These are phyloP conservation scores for Penicillium concentricum DNA, from an alignment of 2,329 filamentous ascomycete genomes.

Conservation along the genomic window DNA sequence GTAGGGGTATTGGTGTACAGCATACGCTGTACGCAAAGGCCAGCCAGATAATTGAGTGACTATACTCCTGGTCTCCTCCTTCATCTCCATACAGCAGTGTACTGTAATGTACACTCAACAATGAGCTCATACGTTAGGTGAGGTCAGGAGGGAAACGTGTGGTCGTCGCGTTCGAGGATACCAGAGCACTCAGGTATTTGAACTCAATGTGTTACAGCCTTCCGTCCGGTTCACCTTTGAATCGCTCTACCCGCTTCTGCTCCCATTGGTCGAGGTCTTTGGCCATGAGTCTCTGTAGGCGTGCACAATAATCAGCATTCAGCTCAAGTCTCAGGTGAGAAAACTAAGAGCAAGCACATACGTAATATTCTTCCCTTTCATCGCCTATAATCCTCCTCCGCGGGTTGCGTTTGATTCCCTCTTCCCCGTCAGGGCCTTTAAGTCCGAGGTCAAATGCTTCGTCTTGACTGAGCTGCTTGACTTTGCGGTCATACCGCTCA, in stretches of 20 bases:
- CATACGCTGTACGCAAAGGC: neutral
- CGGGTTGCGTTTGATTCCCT: constrained; percentile 64
- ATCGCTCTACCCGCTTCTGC: constrained; percentile 86
- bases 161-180: neutral
- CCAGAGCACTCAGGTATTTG: neutral
- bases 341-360: constrained; percentile 21
- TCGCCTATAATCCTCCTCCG: constrained; percentile 43
- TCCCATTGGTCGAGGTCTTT: constrained; percentile 97
- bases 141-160: neutral
- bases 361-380: constrained; percentile 50
- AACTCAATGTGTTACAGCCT: constrained; percentile 56
- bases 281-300: constrained; percentile 67
- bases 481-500: constrained; percentile 87
- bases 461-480: constrained; percentile 78
- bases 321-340: neutral
- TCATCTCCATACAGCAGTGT: neutral
- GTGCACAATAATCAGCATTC: constrained; percentile 13
- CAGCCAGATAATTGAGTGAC: neutral
- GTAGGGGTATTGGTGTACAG: neutral
- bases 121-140: neutral
- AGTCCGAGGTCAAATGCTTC: constrained; percentile 78
- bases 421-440: constrained; percentile 67
- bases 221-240: constrained; percentile 88
- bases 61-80: neutral
- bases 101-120: neutral